These are phyloP conservation scores for Talinum fruticosum DNA, from an alignment of 148 eudicot genomes.

Conservation along the genomic window DNA sequence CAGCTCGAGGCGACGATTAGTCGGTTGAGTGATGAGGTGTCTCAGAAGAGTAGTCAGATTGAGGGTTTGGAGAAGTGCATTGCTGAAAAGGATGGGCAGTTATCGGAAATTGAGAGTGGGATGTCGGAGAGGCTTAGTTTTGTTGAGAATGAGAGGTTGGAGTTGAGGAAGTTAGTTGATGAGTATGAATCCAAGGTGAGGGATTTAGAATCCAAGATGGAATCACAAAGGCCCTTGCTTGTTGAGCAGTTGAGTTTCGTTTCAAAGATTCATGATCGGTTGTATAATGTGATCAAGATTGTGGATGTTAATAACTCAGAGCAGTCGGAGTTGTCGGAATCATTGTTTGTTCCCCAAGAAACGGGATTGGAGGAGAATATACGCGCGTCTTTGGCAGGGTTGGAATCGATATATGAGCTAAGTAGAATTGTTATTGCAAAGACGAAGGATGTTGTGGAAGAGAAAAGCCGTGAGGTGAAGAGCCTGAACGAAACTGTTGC, in stretches of 20 bases:
- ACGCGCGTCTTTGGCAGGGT: constrained; percentile 82
- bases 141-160: constrained; percentile 48
- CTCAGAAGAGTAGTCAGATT: constrained; percentile 41
- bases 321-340: constrained; percentile 72
- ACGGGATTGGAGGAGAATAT: constrained; percentile 89
- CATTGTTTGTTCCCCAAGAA: constrained; percentile 79
- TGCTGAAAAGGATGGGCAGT: constrained; percentile 55
- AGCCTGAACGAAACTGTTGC: constrained; percentile 72
- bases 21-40: constrained; percentile 66
- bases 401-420: constrained; percentile 72
- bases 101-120: constrained; percentile 50
- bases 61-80: constrained; percentile 56
- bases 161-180: constrained; percentile 49
- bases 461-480: constrained; percentile 68
- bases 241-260: constrained; percentile 66
- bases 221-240: constrained; percentile 67
- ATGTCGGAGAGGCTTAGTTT: constrained; percentile 40
- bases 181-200: constrained; percentile 53
- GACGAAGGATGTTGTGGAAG: constrained; percentile 59
- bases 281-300: constrained; percentile 63
- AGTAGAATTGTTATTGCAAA: constrained; percentile 58
- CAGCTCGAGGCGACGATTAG: constrained; percentile 84
- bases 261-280: constrained; percentile 68
- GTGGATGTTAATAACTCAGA: constrained; percentile 65
- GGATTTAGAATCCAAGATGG: constrained; percentile 53